phyloP scores from a whole-genome alignment of 306 rosid species.

The Abrus precatorius region DNA sequence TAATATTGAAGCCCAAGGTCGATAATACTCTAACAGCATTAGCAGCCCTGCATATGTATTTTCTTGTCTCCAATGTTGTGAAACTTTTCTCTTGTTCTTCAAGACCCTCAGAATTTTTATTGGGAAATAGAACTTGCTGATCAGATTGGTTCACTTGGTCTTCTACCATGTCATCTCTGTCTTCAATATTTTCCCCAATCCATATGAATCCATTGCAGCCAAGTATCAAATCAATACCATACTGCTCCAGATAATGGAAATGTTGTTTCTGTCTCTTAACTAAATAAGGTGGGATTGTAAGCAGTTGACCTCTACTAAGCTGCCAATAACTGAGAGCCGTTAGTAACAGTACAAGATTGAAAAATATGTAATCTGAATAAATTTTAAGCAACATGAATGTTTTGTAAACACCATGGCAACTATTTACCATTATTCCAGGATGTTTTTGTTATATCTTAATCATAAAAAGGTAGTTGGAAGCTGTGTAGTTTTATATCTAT shows the following conservation, averaged over 20 bases:
- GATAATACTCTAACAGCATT: slow-evolving; percentile 78
- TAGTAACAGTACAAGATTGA: slow-evolving; percentile 10
- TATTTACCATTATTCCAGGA: slow-evolving; percentile 8
- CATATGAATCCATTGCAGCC: slow-evolving; percentile 94
- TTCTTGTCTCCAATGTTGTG: slow-evolving; percentile 68
- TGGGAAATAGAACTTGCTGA: slow-evolving; percentile 44
- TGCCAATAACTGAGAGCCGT: slow-evolving; percentile 48
- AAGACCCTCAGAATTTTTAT: slow-evolving; percentile 33
- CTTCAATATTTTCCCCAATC: slow-evolving; percentile 85
- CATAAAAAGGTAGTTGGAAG: not conserved
- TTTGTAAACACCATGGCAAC: not conserved
- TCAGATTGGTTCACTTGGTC: slow-evolving; percentile 68
- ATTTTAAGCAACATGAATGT: not conserved
- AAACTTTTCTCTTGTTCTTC: slow-evolving; percentile 70
- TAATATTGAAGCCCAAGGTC: slow-evolving; percentile 71
- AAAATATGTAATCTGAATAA: not conserved
- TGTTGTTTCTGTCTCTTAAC: slow-evolving; percentile 93
- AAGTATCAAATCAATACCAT: slow-evolving; percentile 77
- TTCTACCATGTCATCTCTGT: slow-evolving; percentile 65
- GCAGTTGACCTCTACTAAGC: slow-evolving; percentile 89
- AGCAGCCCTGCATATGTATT: slow-evolving; percentile 79
- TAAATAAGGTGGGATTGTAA: slow-evolving; percentile 75
- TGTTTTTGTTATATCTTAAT: slow-evolving; percentile 13
- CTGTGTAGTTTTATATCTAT: not conserved
- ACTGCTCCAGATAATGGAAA: slow-evolving; percentile 81